Base-by-base conservation (phyloP, 176 grass and related monocot species). In the Oryza meridionalis region DNA sequence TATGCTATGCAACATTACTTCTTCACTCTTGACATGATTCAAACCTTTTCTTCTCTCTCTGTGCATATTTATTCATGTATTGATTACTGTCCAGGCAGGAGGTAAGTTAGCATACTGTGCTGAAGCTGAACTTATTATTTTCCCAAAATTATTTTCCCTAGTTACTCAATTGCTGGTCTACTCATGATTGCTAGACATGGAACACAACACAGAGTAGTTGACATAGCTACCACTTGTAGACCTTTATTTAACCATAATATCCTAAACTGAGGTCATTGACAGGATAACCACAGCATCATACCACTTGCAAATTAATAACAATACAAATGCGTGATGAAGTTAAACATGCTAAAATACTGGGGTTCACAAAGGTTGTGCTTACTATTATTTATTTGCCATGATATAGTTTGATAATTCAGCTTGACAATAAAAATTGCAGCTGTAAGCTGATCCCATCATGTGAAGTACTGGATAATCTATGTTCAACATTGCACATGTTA, bases 231-330 rank as follows among this genome's bases (percentile, higher is more conserved):
- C 13, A 50, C 72, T 73, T 73, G 44, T 50, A 29, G 11, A 27
- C 24, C 44, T 49, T 11, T 32, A 53, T 50, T 53, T 15, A 47
- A 19, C 24, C 25, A 53, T 75, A 46, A 47, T 47, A 73, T 72
- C 19, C 21, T 72, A 72, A 6, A 46, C 5, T 7, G 70, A 73
- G 42, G 38, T 15, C 6, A 73, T 44, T 13, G 12, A 47, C 70
- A 47, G 2, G 21, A 46, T 24, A 73, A 25, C 70, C 22, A 27
- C 11, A 45, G 2, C 11, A 47, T 43, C 43, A 47, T 1, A 22
- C n/a, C 42, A 73, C 70, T 73, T 73, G 22, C 42, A 25, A 46
- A 47, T 26, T 27, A 73, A 73, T 12, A 73, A 73, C 42, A 73
- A 46, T 26, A 5, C 42, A 47, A 73, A 47, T 73, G 70, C 4